A percentile compares a stretch with the other conserved stretches of the same genome.
Evolutionary conservation across 768 basidiomycete species (phyloP).

Genomic region (Inosperma sp.): DNA sequence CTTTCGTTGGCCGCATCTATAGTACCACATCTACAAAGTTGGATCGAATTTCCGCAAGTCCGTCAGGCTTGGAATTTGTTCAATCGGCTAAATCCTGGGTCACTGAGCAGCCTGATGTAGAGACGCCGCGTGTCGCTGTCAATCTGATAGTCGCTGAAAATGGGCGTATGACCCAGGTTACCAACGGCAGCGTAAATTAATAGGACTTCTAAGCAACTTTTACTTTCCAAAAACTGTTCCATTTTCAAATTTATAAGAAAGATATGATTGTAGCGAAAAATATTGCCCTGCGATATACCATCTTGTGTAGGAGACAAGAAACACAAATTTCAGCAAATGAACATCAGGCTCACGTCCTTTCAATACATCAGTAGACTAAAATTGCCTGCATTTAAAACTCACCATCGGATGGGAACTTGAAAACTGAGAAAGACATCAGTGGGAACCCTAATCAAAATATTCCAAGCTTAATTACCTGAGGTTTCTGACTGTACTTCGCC

Average conservation of each 20-base stretch:
- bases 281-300: not conserved
- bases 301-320: not conserved
- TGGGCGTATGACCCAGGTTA: too few relatives aligned
- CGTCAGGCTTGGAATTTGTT: too few relatives aligned
- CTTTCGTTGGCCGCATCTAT: too few relatives aligned
- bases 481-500: slow-evolving; percentile 41
- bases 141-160: too few relatives aligned
- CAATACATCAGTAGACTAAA: slow-evolving; percentile 18
- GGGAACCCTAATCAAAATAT: not conserved
- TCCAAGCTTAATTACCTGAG: slow-evolving; percentile 27
- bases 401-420: slow-evolving; percentile 39
- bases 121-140: too few relatives aligned
- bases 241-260: not conserved
- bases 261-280: not conserved
- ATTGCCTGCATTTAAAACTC: slow-evolving; percentile 10
- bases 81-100: too few relatives aligned
- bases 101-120: too few relatives aligned
- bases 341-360: slow-evolving; percentile 38
- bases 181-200: too few relatives aligned
- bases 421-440: slow-evolving; percentile 32
- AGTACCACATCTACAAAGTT: too few relatives aligned
- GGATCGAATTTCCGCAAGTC: too few relatives aligned
- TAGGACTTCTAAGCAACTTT: too few relatives aligned
- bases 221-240: not conserved
- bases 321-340: slow-evolving; percentile 30